Base-by-base conservation (phyloP, 768 basidiomycete genomes). In the Mycena vulgaris region DNA sequence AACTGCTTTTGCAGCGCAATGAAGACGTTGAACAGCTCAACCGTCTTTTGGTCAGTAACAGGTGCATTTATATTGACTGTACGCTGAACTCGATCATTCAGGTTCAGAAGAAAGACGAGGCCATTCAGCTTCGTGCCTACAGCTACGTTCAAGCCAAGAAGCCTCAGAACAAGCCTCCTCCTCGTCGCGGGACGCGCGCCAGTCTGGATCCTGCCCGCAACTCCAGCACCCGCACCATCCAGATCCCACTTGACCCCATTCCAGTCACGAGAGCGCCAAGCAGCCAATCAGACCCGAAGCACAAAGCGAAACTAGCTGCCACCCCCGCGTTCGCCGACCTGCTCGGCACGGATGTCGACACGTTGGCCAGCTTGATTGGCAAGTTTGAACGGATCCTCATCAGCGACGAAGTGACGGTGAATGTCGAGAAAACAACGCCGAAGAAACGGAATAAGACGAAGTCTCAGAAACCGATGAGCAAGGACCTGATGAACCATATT, bases 121-220 rank as follows among this genome's bases (percentile, higher is more conserved):
- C 57, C 49, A 45, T 70, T 64, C 57, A 65, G 49, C 57, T 70
- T 25, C 68, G 68, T 27, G 55, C 68, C 40, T 35, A 31, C 40
- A 45, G 5, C 58, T 31, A 45, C 55, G 28, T 48, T 7, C 63
- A 55, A 47, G 30, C 31, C 31, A 55, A 64, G 57, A 70, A 65
- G 58, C 27, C 68, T 42, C 62, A 53, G 62, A 57, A 27, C 35
- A 52, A 27, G 7, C 39, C 56, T 25, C 51, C 66, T 52, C 68
- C 68, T 58, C 62, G 62, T 48, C 68, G 68, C 57, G 62, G 68
- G 35, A 64, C 56, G 40, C 68, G 63, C 47, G 68, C 62, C 56
- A 59, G 49, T 62, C 27, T 69, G 55, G 57, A 31, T 63, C 62
- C 68, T 47, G 55, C 33, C 30, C 47, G 33, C 56, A 59, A 69